phyloP scores from a whole-genome alignment of 495 filamentous ascomycete genomes.

The Neurospora sp. region DNA sequence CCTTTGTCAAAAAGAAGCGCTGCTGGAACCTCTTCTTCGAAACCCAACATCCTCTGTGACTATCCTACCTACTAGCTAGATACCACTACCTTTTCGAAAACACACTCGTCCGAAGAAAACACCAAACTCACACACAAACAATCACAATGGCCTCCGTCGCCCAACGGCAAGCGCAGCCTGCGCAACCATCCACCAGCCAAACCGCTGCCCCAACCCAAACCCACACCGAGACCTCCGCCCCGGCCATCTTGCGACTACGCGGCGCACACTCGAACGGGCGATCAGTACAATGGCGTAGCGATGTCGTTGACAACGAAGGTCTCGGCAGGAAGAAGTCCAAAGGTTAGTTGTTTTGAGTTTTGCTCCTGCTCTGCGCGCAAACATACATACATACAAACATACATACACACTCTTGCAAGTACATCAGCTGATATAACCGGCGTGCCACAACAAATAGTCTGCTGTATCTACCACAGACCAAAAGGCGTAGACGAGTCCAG shows the following conservation, averaged over 20 bases:
- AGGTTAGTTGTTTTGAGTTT: slow-evolving; percentile 42
- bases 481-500: slow-evolving; percentile 77
- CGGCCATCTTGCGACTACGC: slow-evolving; percentile 36
- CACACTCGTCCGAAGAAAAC: background rate
- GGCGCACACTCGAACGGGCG: slow-evolving; percentile 31
- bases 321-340: slow-evolving; percentile 90
- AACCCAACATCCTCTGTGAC: background rate
- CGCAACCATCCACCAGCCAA: slow-evolving; percentile 12
- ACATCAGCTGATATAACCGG: background rate
- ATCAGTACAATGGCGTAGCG: slow-evolving; percentile 80
- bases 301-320: slow-evolving; percentile 94
- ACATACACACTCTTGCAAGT: background rate
- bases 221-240: slow-evolving; percentile 16
- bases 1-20: background rate
- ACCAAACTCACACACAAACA: background rate
- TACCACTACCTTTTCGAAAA: background rate
- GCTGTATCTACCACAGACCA: slow-evolving; percentile 93
- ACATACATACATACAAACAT: background rate
- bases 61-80: background rate
- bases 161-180: slow-evolving; percentile 7
- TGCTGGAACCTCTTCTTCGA: background rate
- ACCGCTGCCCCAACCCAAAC: slow-evolving; percentile 2
- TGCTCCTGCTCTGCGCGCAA: background rate
- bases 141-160: slow-evolving; percentile 13
- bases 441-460: slow-evolving; percentile 47